These are phyloP conservation scores for Dichotomocladium elegans DNA, from an alignment of 371 early-diverging fungal genomes.

Conservation along the genomic window DNA sequence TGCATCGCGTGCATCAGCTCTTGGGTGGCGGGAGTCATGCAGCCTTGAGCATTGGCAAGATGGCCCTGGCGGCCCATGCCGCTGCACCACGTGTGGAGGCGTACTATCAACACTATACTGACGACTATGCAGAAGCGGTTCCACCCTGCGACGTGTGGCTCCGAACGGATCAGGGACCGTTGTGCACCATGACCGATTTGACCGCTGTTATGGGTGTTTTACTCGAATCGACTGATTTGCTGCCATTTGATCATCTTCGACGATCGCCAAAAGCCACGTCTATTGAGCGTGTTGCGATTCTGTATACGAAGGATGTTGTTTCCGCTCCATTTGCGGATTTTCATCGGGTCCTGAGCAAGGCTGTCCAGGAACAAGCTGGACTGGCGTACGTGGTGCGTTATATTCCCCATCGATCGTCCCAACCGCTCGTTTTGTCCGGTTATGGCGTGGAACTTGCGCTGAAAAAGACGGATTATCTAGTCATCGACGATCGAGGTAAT, in stretches of 20 bases:
- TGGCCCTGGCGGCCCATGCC: conserved; percentile 63
- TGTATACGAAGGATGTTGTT: conserved; percentile 53
- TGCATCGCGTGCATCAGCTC: conserved; percentile 29
- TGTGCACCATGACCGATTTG: conserved; percentile 51
- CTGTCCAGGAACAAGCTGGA: conserved; percentile 15
- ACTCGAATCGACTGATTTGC: conserved; percentile 20
- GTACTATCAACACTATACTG: conserved; percentile 71
- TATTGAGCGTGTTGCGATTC: conserved; percentile 16
- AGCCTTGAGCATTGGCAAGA: conserved; percentile 35
- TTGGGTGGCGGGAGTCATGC: conserved; percentile 18
- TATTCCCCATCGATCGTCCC: conserved; percentile 1
- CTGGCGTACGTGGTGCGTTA: conserved; percentile 52
- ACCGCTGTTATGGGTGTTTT: conserved; percentile 15
- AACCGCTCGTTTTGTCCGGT: conserved; percentile 66
- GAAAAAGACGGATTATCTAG: conserved; percentile 93
- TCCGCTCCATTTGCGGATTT: conserved; percentile 34
- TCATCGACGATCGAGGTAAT: conserved; percentile 84
- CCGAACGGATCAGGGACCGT: conserved; percentile 14
- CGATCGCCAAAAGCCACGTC: background rate
- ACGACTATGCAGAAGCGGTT: conserved; percentile 49
- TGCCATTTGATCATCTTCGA: conserved; percentile 38
- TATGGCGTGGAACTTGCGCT: conserved; percentile 91
- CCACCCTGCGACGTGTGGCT: conserved; percentile 45
- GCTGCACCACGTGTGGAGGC: conserved; percentile 79
- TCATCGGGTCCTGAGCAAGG: conserved; percentile 27